Evolutionary conservation across 2,329 filamentous ascomycete species (phyloP), one percentile per base, ranked within the genome.

Genomic region (Knufia fluminis): DNA sequence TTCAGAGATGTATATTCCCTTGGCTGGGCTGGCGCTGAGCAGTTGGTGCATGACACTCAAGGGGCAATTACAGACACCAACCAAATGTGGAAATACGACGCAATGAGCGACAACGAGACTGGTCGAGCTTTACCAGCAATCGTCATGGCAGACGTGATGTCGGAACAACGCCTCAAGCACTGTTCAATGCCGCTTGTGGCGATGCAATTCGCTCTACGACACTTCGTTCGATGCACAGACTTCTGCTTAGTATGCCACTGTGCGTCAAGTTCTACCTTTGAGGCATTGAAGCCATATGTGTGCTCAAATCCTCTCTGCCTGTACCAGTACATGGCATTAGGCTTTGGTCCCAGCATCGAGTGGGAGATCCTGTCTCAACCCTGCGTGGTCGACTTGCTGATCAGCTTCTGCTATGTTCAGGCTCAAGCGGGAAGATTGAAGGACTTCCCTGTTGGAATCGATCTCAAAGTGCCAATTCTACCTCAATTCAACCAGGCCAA

Each of bases 221-320:
- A 89, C 59, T 80, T 95, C 52, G 77, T 85, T 6, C 82, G 80
- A 51, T 95, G 87, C 63, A 88, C 86, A 0, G 82, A 92, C 48
- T 94, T 91, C 64, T 96, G 90, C 64, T 75, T 94, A 48, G 81
- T 90, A 20, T 96, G 90, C 60, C 86, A 94, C 64, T 77, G 77
- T 56, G 82, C 76, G 56, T 75, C 86, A 31, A 65, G 77, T 1
- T 74, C 73, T 1, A 76, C 78, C 0, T 81, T 91, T 32, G 70
- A 73, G 54, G 68, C 71, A 1, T 49, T 74, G 24, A 73, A 71
- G 51, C 71, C 71, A 1, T 87, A 85, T 53, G 87, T 95, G 39
- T 96, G 90, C 66, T 78, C 78, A 19, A 76, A 78, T 10, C 71
- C 75, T 1, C 72, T 96, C 2, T 96, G 90, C 60, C 70, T 94